Evolutionary conservation across 2,329 filamentous ascomycete species (phyloP), one percentile per base, ranked within the genome.

Genomic region (Colletotrichum sp.): DNA sequence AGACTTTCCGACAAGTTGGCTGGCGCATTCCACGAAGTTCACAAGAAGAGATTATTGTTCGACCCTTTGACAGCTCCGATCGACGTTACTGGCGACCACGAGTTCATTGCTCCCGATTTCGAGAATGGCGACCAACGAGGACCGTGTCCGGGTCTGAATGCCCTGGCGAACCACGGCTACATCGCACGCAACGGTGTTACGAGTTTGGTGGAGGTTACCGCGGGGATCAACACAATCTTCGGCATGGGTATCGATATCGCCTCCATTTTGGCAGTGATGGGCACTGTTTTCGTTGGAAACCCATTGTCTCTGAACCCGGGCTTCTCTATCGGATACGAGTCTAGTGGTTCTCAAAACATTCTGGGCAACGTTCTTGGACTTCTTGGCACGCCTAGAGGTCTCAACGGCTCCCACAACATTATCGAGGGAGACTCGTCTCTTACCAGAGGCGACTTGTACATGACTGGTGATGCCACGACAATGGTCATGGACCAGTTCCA

Each of bases 371-470:
- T 88, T 0, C 76, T 85, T 2, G 87, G 88, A 2, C 82, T 89
- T 5, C 80, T 89, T 1, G 86, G 87, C 4, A 83, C 83, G 18
- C 88, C 88, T 0, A 85, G 86, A 57, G 88, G 89, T 7, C 83
- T 91, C 3, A 82, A 82, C 16, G 87, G 87, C n/a, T 87, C 87
- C 5, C 90, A 92, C 80, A 90, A 91, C 80, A 87, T 88, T 71
- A 88, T 90, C 78, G 90, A 92, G 82, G 83, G 86, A 1, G 90
- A 92, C 80, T 87, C 84, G 0, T 91, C 89, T 59, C 85, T 86
- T 60, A 90, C 89, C 0, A 86, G 90, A 4, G 85, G 87, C 43
- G 90, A 91, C 73, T 81, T 92, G 0, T 91, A 91, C 79, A 78
- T 84, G 13, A 88, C 85, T 2, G 87, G 88, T 6, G 87, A 92